Base-by-base conservation (phyloP, 2,329 filamentous ascomycete genomes). In the Trichoderma oligosporum region DNA sequence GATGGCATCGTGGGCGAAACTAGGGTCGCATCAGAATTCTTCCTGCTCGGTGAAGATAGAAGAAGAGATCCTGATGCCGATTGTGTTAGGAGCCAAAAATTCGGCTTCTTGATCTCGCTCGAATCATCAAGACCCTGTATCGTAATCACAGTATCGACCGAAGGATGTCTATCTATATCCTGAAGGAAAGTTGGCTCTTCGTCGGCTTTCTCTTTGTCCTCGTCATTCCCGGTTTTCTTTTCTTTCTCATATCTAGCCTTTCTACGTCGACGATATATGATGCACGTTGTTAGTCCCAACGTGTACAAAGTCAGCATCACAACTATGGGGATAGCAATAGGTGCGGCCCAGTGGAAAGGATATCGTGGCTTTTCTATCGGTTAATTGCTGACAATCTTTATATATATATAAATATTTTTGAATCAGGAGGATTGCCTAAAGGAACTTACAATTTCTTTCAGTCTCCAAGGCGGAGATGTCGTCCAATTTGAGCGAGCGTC, bases 381-480 rank as follows among this genome's bases (percentile, higher is more conserved):
- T 62, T 53, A 56, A 46, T 35, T 9, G 20, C 4, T 7, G 22
- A 14, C 5, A n/a, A n/a, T n/a, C n/a, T n/a, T n/a, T n/a, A n/a
- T n/a, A n/a, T n/a, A n/a, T n/a, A n/a, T n/a, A n/a, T n/a, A n/a
- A n/a, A n/a, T n/a, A 1, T 18, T 41, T 7, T 20, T 9, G 24
- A 18, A 11, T 24, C 39, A 25, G n/a, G 8, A 22, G 31, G 5
- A n/a, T 7, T 14, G 8, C 8, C 18, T 2, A 41, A 39, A 33
- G 20, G 45, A 31, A 59, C 62, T 61, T 52, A 67, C 65, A 35
- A 59, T 52, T 48, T 65, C 61, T 48, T 63, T 66, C 12, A 65
- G 59, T n/a, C 56, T 67, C 69, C 69, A 72, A 1, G 67, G 66
- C 7, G 68, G 69, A 12, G 70, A 72, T 6, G 67, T 59, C 2